phyloP scores from a whole-genome alignment of 2,329 filamentous ascomycete genomes.

The Penicillium sclerotigenum region DNA sequence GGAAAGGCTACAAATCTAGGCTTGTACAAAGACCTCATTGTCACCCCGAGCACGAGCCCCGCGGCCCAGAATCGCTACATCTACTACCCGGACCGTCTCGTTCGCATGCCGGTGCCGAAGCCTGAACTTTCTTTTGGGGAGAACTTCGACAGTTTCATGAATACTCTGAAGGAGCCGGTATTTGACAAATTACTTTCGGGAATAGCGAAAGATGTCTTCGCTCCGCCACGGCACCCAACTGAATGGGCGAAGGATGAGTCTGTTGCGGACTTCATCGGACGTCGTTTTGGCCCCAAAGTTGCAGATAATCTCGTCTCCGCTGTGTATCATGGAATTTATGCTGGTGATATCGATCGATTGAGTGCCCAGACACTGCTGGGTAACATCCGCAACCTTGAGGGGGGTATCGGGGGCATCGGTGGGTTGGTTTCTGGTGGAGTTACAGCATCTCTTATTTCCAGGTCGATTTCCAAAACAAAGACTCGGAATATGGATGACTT shows the following conservation, averaged over 20 bases:
- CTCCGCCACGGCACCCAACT: constrained; percentile 31
- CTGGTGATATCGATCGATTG: constrained; percentile 78
- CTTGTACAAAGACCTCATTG: constrained; percentile 56
- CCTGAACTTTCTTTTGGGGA: constrained; percentile 20
- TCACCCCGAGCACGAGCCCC: constrained; percentile 50
- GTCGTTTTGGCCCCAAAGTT: constrained; percentile 53
- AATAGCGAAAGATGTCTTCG: constrained; percentile 38
- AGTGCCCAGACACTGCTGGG: constrained; percentile 67
- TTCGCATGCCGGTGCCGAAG: constrained; percentile 55
- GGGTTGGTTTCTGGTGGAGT: constrained; percentile 19
- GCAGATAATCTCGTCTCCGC: constrained; percentile 74
- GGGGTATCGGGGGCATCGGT: constrained; percentile 4
- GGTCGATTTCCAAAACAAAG: constrained; percentile 8
- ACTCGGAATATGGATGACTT: constrained; percentile 27
- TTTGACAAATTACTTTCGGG: constrained; percentile 35
- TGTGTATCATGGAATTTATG: constrained; percentile 82
- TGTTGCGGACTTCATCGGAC: constrained; percentile 62
- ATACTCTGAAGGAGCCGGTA: constrained; percentile 52
- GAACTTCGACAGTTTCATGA: constrained; percentile 23
- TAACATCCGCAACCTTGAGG: constrained; percentile 49
- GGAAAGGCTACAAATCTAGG: constrained; percentile 57
- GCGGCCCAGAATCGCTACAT: constrained; percentile 68
- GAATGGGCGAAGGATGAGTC: constrained; percentile 60
- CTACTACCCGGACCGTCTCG: constrained; percentile 83
- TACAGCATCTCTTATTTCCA: constrained; percentile 11